Base-by-base conservation (phyloP, 2,329 filamentous ascomycete species). In the Coniella vitis region DNA sequence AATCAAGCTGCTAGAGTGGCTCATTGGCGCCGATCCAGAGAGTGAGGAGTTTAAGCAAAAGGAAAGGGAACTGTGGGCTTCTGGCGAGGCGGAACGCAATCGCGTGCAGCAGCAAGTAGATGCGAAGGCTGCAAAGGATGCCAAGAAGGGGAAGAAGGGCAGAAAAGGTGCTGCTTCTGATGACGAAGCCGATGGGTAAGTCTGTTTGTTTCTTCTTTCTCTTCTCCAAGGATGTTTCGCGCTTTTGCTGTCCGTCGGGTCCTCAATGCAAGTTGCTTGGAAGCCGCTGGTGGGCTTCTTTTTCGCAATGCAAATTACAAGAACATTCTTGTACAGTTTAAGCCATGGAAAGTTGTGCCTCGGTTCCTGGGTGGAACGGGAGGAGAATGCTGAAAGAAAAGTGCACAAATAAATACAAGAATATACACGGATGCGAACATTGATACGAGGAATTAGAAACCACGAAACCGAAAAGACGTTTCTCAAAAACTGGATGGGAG, bases 1-100 rank as follows among this genome's bases (percentile, higher is more conserved):
- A 70, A 97, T 98, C 68, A 96, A 96, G 71, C 72, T 97, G 55
- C 76, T 98, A 4, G 93, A 98, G 68, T 82, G 82, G 39, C 72
- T 98, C 44, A 85, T 96, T 36, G 91, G 84, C 7, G 88, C 90
- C 79, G 86, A 96, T 62, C 64, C 79, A 0, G 84, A 89, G 32
- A 73, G 79, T n/a, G 74, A 83, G 8, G 83, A 87, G 58, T 96
- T 96, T 62, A 70, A 67, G 56, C 65, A 71, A 12, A 67, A 87
- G 45, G 88, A 89, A 56, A 64, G 67, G 49, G 73, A 79, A 43
- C 64, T 97, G 56, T 76, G 84, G 50, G 79, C 76, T 34, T 72
- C 79, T 60, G 93, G 93, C 1, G 74, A 72, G 16, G 71, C 69
- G 9, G 89, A 95, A 68, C 74, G 93, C 46, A 75, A 78, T 54